phyloP scores from a whole-genome alignment of 2,329 filamentous ascomycete species.

The Gaeumannomyces tritici region DNA sequence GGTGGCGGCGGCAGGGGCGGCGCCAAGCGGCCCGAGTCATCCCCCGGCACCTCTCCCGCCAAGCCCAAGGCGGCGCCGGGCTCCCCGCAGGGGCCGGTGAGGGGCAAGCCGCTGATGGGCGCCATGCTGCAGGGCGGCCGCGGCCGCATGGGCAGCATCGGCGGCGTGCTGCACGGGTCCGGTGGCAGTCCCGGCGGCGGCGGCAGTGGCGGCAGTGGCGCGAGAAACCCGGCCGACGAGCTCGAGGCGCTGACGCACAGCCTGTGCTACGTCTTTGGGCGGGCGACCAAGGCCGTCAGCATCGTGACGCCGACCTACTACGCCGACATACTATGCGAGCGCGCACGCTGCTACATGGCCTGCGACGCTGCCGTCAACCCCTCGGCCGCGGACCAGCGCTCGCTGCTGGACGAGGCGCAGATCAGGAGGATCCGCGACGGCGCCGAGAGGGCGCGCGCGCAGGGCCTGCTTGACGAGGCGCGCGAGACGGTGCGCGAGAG shows the following conservation, averaged over 20 bases:
- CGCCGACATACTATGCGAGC: constrained; percentile 74
- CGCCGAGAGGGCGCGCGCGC: neutral
- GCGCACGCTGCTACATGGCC: constrained; percentile 65
- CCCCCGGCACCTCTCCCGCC: too few species aligned
- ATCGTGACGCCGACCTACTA: constrained; percentile 87
- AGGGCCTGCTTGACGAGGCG: neutral
- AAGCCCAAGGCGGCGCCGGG: constrained; percentile 6
- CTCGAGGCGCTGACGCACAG: constrained; percentile 67
- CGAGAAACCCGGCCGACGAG: constrained; percentile 44
- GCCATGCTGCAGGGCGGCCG: neutral
- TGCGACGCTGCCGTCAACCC: constrained; percentile 40
- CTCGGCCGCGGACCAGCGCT: neutral
- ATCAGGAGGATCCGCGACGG: neutral
- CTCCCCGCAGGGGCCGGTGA: neutral
- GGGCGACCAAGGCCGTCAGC: constrained; percentile 78
- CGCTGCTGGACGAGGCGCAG: constrained; percentile 12
- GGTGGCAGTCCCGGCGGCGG: neutral
- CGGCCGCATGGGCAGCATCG: neutral
- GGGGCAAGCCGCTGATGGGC: neutral
- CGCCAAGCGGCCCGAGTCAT: too few species aligned
- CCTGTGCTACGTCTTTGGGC: constrained; percentile 73
- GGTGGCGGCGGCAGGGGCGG: too few species aligned
- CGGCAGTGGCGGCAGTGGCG: too few species aligned
- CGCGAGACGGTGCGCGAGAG: neutral
- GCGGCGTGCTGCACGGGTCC: neutral